Conservation (phyloP, 2,329 filamentous ascomycete genomes). For the Teratosphaeria nubilosa region DNA sequence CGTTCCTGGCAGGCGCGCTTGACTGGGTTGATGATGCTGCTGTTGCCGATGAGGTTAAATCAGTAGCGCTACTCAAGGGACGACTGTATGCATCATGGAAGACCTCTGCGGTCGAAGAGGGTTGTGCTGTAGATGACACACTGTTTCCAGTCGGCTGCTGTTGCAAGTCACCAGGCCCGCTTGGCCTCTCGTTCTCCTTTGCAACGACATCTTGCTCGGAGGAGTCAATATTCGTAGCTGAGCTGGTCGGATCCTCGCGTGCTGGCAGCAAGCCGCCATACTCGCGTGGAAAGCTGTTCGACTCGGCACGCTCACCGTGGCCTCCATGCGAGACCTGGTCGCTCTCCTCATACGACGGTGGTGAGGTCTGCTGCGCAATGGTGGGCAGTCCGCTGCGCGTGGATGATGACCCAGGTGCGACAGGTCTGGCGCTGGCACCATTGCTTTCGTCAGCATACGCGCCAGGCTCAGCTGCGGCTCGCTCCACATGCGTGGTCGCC, state of each 20-base stretch:
- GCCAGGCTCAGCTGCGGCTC: constrained; percentile 1
- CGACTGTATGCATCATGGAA: constrained; percentile 22
- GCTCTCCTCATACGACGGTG: constrained; percentile 45
- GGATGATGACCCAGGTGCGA: constrained; percentile 16
- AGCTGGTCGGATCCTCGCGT: constrained; percentile 41
- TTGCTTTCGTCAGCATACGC: background rate
- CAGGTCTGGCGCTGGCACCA: constrained; percentile 6
- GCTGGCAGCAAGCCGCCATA: constrained; percentile 48
- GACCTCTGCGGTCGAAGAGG: constrained; percentile 19
- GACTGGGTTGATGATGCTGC: background rate
- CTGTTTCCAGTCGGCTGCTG: background rate
- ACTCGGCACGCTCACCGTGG: constrained; percentile 16
- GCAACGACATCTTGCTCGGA: background rate
- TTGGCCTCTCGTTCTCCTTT: constrained; percentile 1
- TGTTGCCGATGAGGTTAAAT: constrained; percentile 9
- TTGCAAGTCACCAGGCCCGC: background rate
- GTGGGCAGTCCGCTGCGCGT: constrained; percentile 37
- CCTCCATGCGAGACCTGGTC: constrained; percentile 25
- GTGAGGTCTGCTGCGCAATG: constrained; percentile 45
- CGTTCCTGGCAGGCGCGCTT: constrained; percentile 30
- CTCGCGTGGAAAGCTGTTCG: constrained; percentile 40
- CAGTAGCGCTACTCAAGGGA: constrained; percentile 19
- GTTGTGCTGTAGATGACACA: background rate
- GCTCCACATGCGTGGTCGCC: constrained; percentile 5
- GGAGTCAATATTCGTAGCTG: constrained; percentile 3